Evolutionary conservation across 306 rosid species (phyloP), one percentile per base, ranked within the genome.

Genomic region (Dryas alaskensis): DNA sequence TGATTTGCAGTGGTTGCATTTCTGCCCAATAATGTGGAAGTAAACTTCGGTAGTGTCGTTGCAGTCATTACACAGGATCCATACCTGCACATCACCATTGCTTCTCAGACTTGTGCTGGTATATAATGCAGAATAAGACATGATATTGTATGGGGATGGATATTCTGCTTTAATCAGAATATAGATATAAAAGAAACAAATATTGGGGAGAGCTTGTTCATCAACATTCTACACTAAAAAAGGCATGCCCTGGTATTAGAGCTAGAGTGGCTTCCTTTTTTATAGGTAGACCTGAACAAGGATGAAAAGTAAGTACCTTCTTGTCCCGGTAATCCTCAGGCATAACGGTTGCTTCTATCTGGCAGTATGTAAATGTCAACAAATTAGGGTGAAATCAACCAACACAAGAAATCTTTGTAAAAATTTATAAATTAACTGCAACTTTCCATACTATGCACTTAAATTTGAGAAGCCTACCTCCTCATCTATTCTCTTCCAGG

Each of bases 11-110:
- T 95, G 99, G 69, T 90, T 80, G 74, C 99, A 95, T 90, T 90
- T 95, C 67, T 89, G 98, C 73, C 98, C 98, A 50, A 95, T 67
- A 61, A 92, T 82, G 88, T 95, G 96, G 80, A 88, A 95, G 86
- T 72, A 86, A 40, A 81, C 98, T 86, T 95, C 98, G 0, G 98
- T 92, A 10, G 97, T 89, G 81, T 95, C 97, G 69, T 95, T 95
- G 86, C 99, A 92, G 82, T 95, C 98, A 45, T 92, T 95, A 58
- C 99, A 95, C 50, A 95, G 84, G 57, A 95, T 95, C 99, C 99
- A 95, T 27, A 92, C 93, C 99, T 95, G 96, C 83, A 87, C 79
- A 81, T 22, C 12, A 5, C 39, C 51, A 46, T 17, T 79, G 73
- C 54, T 80, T 73, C 43, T 67, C n/a, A 69, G 43, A 67, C 8